Conservation (phyloP, 2,329 filamentous ascomycete species). For the Hypocrella siamensis region DNA sequence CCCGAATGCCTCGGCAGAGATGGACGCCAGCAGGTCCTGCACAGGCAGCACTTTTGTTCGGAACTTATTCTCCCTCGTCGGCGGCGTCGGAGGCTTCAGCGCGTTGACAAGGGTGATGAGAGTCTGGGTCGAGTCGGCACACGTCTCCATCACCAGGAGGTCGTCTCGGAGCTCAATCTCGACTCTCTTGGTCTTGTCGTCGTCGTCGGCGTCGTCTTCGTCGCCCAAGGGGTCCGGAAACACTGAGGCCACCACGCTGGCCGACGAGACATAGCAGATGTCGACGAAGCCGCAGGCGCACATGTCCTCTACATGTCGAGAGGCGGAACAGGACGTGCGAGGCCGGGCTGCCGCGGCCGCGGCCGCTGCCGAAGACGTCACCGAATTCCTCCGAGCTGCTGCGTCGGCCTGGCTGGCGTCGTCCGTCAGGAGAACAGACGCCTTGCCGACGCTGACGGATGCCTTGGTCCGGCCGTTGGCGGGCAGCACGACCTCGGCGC, state of each 20-base stretch:
- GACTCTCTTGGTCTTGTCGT: slow-evolving; percentile 44
- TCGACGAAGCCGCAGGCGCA: slow-evolving; percentile 64
- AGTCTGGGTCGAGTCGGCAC: slow-evolving; percentile 92
- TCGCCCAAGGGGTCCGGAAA: slow-evolving; percentile 27
- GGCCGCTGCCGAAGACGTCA: no score
- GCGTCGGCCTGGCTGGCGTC: slow-evolving; percentile 32
- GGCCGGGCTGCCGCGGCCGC: slow-evolving; percentile 7
- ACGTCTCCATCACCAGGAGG: slow-evolving; percentile 81
- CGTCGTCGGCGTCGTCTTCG: no score
- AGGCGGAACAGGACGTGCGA: slow-evolving; percentile 20
- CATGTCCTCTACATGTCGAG: slow-evolving; percentile 38
- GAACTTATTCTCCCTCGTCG: slow-evolving; percentile 72
- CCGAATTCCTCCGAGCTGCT: slow-evolving; percentile 4
- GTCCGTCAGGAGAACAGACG: slow-evolving; percentile 71
- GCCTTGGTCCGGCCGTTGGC: slow-evolving; percentile 48
- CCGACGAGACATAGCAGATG: slow-evolving; percentile 75
- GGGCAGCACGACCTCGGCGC: slow-evolving; percentile 51
- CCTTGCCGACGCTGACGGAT: slow-evolving; percentile 57
- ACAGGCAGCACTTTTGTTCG: slow-evolving; percentile 75
- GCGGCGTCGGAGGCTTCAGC: slow-evolving; percentile 67
- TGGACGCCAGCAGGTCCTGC: slow-evolving; percentile 76
- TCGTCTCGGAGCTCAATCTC: slow-evolving; percentile 75
- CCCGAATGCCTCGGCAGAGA: slow-evolving; percentile 72
- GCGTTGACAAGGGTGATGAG: slow-evolving; percentile 66
- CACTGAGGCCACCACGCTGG: slow-evolving; percentile 51